These are phyloP conservation scores for Clathrus columnatus DNA, from an alignment of 768 basidiomycete genomes.

Conservation along the genomic window DNA sequence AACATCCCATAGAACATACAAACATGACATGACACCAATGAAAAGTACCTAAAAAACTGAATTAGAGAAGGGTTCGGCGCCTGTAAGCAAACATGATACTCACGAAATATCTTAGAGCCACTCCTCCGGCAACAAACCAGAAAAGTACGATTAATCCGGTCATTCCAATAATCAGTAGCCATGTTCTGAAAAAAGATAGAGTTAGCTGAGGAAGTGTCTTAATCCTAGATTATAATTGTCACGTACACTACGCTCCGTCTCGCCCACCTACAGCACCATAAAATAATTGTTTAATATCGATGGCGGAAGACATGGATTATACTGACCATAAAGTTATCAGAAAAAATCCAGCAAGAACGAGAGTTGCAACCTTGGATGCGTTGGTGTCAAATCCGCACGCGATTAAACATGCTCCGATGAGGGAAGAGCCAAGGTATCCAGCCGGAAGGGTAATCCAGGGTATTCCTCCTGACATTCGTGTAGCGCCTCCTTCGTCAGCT, in stretches of 20 bases:
- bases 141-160: conserved; percentile 69
- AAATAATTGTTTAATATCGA: neutral
- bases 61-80: neutral
- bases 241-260: neutral
- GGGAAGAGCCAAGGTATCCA: conserved; percentile 78
- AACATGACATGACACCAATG: conserved; percentile 79
- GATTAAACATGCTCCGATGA: conserved; percentile 83
- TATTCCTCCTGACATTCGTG: conserved; percentile 81
- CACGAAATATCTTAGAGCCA: conserved; percentile 72
- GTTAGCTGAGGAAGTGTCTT: neutral
- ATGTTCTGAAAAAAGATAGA: conserved; percentile 43
- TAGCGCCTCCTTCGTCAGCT: conserved; percentile 87
- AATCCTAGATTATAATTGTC: conserved; percentile 43
- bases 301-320: neutral
- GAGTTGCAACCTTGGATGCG: conserved; percentile 75
- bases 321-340: conserved; percentile 71
- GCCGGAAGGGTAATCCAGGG: conserved; percentile 72
- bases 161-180: conserved; percentile 73
- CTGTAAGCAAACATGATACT: conserved; percentile 15
- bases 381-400: conserved; percentile 84
- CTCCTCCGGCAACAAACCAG: conserved; percentile 72
- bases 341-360: conserved; percentile 80
- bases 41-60: conserved; percentile 53
- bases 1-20: conserved; percentile 86
- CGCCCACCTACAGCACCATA: neutral